Base-by-base conservation (phyloP, 495 filamentous ascomycete genomes). In the Aspergillus olivimuriae region DNA sequence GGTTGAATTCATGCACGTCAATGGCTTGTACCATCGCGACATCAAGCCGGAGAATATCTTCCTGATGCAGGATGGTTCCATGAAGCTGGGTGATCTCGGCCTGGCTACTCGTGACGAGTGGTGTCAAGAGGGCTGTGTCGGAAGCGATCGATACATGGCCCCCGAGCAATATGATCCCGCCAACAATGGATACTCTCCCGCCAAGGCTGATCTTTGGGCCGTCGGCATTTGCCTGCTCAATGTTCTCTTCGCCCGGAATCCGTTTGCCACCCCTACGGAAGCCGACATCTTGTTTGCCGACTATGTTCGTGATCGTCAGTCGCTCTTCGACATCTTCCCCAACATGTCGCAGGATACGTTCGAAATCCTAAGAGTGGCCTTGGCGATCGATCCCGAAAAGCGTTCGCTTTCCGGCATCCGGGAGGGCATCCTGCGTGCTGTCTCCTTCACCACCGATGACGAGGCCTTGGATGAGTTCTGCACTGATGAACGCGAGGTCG, bases 31-130 rank as follows among this genome's bases (percentile, higher is more conserved):
- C 65, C 92, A 98, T 62, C 89, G 92, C 45, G 92, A 98, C 65
- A 96, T 98, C 78, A 98, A 98, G 72, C 92, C 92, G 6, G 92
- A 98, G 75, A 98, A 98, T 69, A 94, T 98, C 65, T 97, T 98
- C 67, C 74, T 98, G 48, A 85, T 78, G 50, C 76, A 89, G 46
- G 77, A 81, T 39, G 90, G 94, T 18, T 75, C 82, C 33, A 86
- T 95, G 83, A 98, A 98, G 68, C 82, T 98, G 28, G 92, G 92
- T 55, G 92, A 98, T 63, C 94, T 97, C 60, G 92, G 92, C 43
- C 74, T 98, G 34, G 89, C 88, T 34, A 95, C 91, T 7, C 80
- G 78, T 3, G 87, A 94, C 23, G 62, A 74, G 51, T 95, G 88
- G 89, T 89, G 83, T 33, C 81, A 84, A 53, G 92, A 98, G 66